These are phyloP conservation scores for Exophiala phaeomuriformis DNA, from an alignment of 2,329 filamentous ascomycete species.

Conservation along the genomic window DNA sequence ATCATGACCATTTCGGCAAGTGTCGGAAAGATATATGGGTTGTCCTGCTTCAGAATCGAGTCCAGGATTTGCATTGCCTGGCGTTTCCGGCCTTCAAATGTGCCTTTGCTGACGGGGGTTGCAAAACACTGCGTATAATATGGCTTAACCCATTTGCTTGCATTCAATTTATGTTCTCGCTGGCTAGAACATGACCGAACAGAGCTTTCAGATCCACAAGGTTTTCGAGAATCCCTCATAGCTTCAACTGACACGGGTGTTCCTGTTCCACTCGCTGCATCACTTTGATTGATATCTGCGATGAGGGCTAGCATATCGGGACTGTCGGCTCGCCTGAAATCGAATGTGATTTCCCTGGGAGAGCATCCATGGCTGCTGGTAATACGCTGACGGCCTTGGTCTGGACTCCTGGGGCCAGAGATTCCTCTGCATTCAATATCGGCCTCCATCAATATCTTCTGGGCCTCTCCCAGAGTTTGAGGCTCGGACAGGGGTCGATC, in stretches of 20 bases:
- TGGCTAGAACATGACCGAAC: not conserved
- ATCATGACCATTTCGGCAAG: constrained; percentile 15
- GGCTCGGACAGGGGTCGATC: constrained; percentile 1
- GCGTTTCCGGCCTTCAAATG: constrained; percentile 3
- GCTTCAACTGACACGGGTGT: not conserved
- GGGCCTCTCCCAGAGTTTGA: constrained; percentile 5
- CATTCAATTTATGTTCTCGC: constrained; percentile 7
- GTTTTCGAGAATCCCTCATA: not conserved
- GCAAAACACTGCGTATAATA: constrained; percentile 10
- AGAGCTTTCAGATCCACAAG: not conserved
- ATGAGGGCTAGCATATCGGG: not conserved
- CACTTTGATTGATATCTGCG: not conserved
- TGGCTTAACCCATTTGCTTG: constrained; percentile 9
- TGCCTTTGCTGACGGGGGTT: not conserved
- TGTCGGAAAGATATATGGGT: constrained; percentile 15
- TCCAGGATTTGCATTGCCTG: constrained; percentile 9
- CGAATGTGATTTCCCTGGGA: not conserved
- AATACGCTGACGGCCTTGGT: not conserved
- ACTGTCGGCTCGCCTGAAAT: not conserved
- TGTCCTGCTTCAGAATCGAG: constrained; percentile 9
- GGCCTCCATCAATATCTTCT: constrained; percentile 1
- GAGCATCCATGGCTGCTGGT: not conserved
- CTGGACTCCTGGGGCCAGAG: not conserved
- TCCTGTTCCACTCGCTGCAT: not conserved
- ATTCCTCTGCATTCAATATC: constrained; percentile 5